These are phyloP conservation scores for Vitis amurensis DNA, from an alignment of 164 flowering plant genomes.

Conservation along the genomic window DNA sequence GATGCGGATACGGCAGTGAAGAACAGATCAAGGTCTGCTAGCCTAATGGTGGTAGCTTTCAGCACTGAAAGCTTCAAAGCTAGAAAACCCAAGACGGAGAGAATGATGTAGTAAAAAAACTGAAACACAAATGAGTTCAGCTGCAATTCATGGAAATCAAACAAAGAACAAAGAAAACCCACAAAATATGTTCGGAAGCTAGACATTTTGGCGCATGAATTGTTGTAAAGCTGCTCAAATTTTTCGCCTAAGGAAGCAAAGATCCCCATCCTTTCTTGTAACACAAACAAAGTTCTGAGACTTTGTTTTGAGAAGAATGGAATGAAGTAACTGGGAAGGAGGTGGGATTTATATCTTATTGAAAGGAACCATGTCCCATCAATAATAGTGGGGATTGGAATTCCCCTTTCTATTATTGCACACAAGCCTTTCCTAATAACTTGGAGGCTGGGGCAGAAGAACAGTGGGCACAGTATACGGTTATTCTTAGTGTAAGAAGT, in stretches of 20 bases:
- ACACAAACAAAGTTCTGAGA: no score
- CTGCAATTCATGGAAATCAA: slow-evolving; percentile 7
- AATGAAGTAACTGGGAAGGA: no score
- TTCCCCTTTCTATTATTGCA: no score
- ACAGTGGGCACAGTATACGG: no score
- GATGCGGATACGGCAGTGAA: slow-evolving; percentile 82
- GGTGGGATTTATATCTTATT: no score
- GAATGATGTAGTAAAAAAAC: slow-evolving; percentile 36
- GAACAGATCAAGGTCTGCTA: slow-evolving; percentile 46
- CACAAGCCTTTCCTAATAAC: no score
- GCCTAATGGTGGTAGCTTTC: slow-evolving; percentile 17
- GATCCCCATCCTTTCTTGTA: not conserved
- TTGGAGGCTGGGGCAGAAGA: no score
- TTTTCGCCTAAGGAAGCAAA: not conserved
- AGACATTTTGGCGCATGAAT: not conserved
- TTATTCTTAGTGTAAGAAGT: no score
- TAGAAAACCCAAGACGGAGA: slow-evolving; percentile 47
- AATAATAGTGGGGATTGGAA: no score
- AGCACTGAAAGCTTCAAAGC: slow-evolving; percentile 36
- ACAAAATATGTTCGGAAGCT: not conserved
- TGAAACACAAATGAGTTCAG: slow-evolving; percentile 41
- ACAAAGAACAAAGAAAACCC: not conserved
- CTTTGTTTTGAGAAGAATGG: not conserved
- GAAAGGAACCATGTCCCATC: no score
- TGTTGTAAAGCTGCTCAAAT: not conserved